Base-by-base conservation (phyloP, 805 yeast genomes). In the Candida krabiensis region DNA sequence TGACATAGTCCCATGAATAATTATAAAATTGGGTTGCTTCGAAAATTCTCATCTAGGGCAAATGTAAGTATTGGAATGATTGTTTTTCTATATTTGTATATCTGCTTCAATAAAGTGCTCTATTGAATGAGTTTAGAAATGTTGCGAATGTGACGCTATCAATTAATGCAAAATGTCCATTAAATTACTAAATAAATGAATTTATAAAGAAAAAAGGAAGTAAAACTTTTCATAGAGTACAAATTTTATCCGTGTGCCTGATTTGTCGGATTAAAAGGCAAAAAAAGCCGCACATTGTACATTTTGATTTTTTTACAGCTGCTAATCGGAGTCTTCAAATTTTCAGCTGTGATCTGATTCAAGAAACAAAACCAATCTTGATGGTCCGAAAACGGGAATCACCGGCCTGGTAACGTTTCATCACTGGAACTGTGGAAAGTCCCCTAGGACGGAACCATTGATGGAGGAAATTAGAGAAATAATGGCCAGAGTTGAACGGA, bases 21-120 rank as follows among this genome's bases (percentile, higher is more conserved):
- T 79, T 68, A 61, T 88, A 91, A 28, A 64, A 69, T 59, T 85
- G 91, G 14, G 71, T 63, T 27, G 85, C 75, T 28, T 77, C 78
- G 58, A 88, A 90, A 32, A 91, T 69, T 61, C 83, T 87, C 99
- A 91, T 91, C n/a, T n/a, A n/a, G n/a, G n/a, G n/a, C n/a, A n/a
- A n/a, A n/a, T n/a, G n/a, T n/a, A n/a, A n/a, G n/a, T n/a, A n/a
- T n/a, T n/a, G n/a, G n/a, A n/a, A n/a, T n/a, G 14, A 9, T 9
- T 33, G 19, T 53, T 15, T 17, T 12, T n/a, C n/a, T n/a, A n/a
- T n/a, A n/a, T n/a, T n/a, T n/a, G n/a, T n/a, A n/a, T n/a, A n/a
- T n/a, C n/a, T n/a, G n/a, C n/a, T n/a, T n/a, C n/a, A n/a, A n/a
- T n/a, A n/a, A n/a, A n/a, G n/a, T n/a, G n/a, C n/a, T n/a, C n/a